Evolutionary conservation across 2,329 filamentous ascomycete genomes (phyloP).

Genomic region (Xylaria polymorpha): DNA sequence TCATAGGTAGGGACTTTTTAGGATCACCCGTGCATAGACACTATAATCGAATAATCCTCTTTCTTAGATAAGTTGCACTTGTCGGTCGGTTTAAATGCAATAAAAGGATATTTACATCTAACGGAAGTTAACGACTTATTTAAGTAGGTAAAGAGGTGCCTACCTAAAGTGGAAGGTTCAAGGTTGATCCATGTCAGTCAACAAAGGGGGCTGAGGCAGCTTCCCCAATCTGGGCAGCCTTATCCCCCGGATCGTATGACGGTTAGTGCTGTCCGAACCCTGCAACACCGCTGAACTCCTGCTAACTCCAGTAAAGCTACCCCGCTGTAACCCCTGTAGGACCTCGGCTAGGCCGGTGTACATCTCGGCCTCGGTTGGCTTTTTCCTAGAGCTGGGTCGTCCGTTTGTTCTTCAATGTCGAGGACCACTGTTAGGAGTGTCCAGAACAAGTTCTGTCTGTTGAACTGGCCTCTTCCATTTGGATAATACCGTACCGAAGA

Average conservation of each 20-base stretch:
- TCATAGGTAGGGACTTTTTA: neutral
- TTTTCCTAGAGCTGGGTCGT: conserved; percentile 15
- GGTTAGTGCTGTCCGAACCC: conserved; percentile 17
- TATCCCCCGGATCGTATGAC: conserved; percentile 35
- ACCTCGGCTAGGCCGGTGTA: conserved; percentile 24
- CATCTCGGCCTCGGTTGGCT: conserved; percentile 34
- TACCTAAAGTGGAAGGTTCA: neutral
- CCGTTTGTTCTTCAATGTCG: conserved; percentile 19
- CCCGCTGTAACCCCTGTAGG: conserved; percentile 32
- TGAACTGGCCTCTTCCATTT: conserved; percentile 8
- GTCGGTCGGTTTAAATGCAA: neutral
- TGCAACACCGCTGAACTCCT: conserved; percentile 19
- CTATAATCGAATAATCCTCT: neutral
- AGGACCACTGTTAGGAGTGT: conserved; percentile 1
- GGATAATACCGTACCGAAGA: conserved; percentile 7
- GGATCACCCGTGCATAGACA: neutral
- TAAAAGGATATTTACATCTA: neutral
- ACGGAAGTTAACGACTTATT: neutral
- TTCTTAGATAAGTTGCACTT: too few species aligned
- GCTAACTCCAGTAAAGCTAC: conserved; percentile 31
- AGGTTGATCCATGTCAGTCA: too few species aligned
- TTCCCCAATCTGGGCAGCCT: conserved; percentile 11
- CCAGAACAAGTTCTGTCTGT: neutral
- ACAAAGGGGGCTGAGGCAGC: neutral
- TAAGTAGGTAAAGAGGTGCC: neutral